Percentiles rank a stretch among this genome's conserved stretches.
Evolutionary conservation across 495 filamentous ascomycete species (phyloP).

Genomic region (Tetracladium marchalianum): DNA sequence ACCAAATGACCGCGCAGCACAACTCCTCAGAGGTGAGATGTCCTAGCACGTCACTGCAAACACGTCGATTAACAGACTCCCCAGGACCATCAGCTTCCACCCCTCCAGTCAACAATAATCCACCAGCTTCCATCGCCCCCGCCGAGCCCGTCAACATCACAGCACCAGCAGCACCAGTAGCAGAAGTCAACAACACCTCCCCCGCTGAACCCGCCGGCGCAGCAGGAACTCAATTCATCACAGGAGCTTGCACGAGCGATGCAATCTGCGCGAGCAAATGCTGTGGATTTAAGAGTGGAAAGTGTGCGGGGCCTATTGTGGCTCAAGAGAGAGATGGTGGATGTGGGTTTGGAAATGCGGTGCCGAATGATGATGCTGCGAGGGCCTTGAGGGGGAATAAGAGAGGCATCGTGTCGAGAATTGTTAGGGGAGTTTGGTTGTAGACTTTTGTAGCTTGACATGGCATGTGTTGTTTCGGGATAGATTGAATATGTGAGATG

Average conservation of each 20-base stretch:
- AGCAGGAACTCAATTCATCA: conserved; percentile 31
- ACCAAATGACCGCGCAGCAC: conserved; percentile 2
- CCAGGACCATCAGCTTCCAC: too few species aligned
- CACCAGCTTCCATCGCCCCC: background rate
- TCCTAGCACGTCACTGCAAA: too few species aligned
- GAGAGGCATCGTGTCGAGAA: too few species aligned
- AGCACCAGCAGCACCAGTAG: background rate
- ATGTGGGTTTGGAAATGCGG: conserved; percentile 25
- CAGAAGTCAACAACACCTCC: background rate
- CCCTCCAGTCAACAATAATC: too few species aligned
- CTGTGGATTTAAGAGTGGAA: conserved; percentile 28
- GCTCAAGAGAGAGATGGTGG: conserved; percentile 28
- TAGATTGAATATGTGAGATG: too few species aligned
- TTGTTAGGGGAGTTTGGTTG: too few species aligned
- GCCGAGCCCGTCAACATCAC: background rate
- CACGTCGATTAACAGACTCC: too few species aligned
- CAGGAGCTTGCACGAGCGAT: conserved; percentile 27
- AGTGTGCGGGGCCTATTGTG: conserved; percentile 25
- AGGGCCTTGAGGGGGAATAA: too few species aligned
- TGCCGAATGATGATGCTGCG: conserved; percentile 22
- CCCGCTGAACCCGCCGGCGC: conserved; percentile 15
- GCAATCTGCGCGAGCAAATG: conserved; percentile 31
- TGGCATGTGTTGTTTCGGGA: too few species aligned
- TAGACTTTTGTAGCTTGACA: too few species aligned
- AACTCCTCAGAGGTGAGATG: too few species aligned